These are phyloP conservation scores for Arthroderma sp. DNA, from an alignment of 2,329 filamentous ascomycete genomes.

Conservation along the genomic window DNA sequence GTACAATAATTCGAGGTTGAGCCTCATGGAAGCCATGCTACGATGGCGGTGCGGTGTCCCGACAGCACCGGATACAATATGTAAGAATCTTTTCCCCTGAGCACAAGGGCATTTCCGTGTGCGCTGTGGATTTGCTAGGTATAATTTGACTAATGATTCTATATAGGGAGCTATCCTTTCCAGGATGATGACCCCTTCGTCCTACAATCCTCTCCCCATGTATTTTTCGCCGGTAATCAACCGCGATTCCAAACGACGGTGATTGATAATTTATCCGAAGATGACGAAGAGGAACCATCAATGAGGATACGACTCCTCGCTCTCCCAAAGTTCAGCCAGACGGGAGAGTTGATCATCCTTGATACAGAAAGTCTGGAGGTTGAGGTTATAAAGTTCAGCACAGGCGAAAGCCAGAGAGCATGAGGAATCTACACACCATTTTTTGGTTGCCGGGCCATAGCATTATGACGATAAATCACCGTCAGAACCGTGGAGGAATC, in stretches of 20 bases:
- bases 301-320: slow-evolving; percentile 61
- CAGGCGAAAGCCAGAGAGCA: neutral
- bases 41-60: slow-evolving; percentile 84
- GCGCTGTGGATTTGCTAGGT: neutral
- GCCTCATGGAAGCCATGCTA: slow-evolving; percentile 89
- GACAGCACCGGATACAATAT: slow-evolving; percentile 89
- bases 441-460: neutral
- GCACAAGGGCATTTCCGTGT: neutral
- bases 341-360: slow-evolving; percentile 66
- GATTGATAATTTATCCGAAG: slow-evolving; percentile 37
- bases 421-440: neutral
- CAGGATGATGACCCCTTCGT: slow-evolving; percentile 89
- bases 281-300: slow-evolving; percentile 22
- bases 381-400: slow-evolving; percentile 49
- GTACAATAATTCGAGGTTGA: slow-evolving; percentile 55
- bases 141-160: slow-evolving; percentile 10
- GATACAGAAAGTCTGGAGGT: slow-evolving; percentile 77
- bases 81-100: slow-evolving; percentile 40
- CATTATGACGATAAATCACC: no score
- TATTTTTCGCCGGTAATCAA: slow-evolving; percentile 84
- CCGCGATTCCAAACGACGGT: slow-evolving; percentile 60
- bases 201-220: slow-evolving; percentile 68
- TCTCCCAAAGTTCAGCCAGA: slow-evolving; percentile 68
- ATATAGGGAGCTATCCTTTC: slow-evolving; percentile 81
- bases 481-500: no score